Percentiles rank a stretch among this genome's conserved stretches.
Conservation (phyloP, 768 basidiomycete genomes). For the Collybiopsis confluens region DNA sequence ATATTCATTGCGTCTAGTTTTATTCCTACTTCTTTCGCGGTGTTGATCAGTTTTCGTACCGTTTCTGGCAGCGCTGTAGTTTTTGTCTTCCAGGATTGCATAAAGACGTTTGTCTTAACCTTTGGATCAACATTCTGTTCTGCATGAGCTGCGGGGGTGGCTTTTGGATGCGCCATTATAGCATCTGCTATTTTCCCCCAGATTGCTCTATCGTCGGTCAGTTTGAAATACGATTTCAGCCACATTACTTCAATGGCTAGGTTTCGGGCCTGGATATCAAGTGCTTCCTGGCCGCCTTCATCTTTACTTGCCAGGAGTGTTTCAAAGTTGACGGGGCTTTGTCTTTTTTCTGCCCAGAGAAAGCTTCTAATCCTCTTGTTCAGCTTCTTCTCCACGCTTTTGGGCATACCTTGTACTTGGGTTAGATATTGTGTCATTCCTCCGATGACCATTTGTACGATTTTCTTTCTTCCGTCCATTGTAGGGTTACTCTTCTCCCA, state of each 20-base stretch:
- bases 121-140: constrained; percentile 1
- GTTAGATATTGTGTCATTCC: constrained; percentile 32
- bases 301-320: not conserved
- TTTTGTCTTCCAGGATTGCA: constrained; percentile 23
- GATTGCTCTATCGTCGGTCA: not conserved
- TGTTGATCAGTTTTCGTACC: constrained; percentile 15
- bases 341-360: constrained; percentile 5
- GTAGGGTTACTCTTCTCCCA: constrained; percentile 29
- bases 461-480: too few relatives aligned
- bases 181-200: constrained; percentile 8
- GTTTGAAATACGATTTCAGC: constrained; percentile 11
- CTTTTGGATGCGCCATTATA: not conserved
- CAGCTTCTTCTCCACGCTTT: constrained; percentile 11
- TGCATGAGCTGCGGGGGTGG: too few relatives aligned
- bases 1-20: constrained; percentile 12
- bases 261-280: constrained; percentile 6
- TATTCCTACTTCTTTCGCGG: constrained; percentile 17
- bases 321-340: not conserved
- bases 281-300: not conserved
- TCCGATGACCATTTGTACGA: constrained; percentile 22
- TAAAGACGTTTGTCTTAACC: constrained; percentile 16
- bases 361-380: constrained; percentile 3
- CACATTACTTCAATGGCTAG: too few relatives aligned
- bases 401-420: constrained; percentile 32
- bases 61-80: constrained; percentile 11